Conservation (phyloP, 2,329 filamentous ascomycete species). For the Diaporthe aspalathi region DNA sequence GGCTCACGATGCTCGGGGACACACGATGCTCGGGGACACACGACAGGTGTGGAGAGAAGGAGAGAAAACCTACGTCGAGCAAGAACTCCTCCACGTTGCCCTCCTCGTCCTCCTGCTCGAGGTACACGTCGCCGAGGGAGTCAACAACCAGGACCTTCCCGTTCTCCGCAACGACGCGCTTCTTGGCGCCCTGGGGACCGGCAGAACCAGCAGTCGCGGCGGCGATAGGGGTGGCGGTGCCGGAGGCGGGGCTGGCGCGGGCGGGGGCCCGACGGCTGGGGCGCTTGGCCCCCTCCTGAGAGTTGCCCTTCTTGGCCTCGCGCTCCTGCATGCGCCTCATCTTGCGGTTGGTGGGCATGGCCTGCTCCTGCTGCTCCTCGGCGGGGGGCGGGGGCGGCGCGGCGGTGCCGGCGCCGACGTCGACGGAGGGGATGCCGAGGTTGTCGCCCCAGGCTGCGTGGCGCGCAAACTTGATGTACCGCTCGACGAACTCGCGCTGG, state of each 20-base stretch:
- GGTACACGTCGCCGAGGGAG: constrained; percentile 88
- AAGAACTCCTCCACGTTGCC: constrained; percentile 85
- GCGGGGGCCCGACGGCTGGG: constrained; percentile 50
- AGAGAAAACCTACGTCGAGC: constrained; percentile 78
- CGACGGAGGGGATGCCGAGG: constrained; percentile 74
- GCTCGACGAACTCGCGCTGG: constrained; percentile 89
- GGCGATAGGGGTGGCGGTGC: constrained; percentile 66
- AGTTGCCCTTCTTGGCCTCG: constrained; percentile 77
- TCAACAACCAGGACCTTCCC: constrained; percentile 96
- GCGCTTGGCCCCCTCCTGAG: constrained; percentile 60
- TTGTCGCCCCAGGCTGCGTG: constrained; percentile 92
- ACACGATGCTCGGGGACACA: no score
- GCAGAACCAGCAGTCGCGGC: constrained; percentile 61
- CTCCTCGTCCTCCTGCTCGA: constrained; percentile 92
- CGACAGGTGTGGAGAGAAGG: neutral
- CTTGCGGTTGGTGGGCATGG: constrained; percentile 75
- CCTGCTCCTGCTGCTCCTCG: constrained; percentile 63
- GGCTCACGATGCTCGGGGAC: neutral
- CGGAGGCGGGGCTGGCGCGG: constrained; percentile 53
- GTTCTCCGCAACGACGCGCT: constrained; percentile 91
- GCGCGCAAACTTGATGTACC: constrained; percentile 91
- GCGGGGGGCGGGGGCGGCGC: constrained; percentile 55
- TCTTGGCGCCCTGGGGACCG: constrained; percentile 80
- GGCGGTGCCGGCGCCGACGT: constrained; percentile 49
- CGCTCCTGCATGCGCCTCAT: constrained; percentile 91